Percentiles rank a stretch among this genome's conserved stretches.
Evolutionary conservation across 2,329 filamentous ascomycete genomes (phyloP).

Genomic region (Diaporthe destruens): DNA sequence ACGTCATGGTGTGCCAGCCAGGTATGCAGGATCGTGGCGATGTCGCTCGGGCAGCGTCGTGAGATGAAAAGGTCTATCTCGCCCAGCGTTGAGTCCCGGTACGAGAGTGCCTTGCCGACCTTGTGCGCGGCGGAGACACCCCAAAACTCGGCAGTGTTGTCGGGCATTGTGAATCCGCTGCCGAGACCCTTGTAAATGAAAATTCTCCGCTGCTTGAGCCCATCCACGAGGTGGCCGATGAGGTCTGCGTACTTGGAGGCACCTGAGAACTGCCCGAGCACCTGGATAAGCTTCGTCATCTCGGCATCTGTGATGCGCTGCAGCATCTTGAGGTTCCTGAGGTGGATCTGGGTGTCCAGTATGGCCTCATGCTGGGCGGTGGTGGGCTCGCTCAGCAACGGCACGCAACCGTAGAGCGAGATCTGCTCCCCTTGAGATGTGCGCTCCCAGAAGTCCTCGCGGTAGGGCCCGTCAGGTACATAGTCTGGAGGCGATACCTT

Average conservation of each 20-base stretch:
- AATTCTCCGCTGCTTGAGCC: conserved; percentile 46
- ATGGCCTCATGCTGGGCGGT: conserved; percentile 49
- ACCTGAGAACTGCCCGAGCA: conserved; percentile 44
- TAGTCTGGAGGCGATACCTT: conserved; percentile 45
- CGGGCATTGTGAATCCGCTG: conserved; percentile 52
- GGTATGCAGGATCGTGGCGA: conserved; percentile 51
- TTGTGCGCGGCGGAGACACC: conserved; percentile 47
- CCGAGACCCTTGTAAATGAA: conserved; percentile 52
- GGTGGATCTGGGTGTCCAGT: conserved; percentile 49
- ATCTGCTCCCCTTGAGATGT: conserved; percentile 47
- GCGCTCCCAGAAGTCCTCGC: conserved; percentile 50
- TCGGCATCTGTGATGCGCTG: conserved; percentile 48
- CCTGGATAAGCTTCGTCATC: conserved; percentile 46
- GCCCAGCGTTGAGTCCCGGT: conserved; percentile 39
- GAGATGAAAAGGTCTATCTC: conserved; percentile 53
- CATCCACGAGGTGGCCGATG: conserved; percentile 47
- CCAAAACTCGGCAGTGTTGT: conserved; percentile 51
- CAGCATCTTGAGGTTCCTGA: conserved; percentile 50
- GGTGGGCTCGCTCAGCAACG: conserved; percentile 48
- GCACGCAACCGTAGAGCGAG: conserved; percentile 49
- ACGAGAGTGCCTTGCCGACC: conserved; percentile 13
- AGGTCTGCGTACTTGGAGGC: conserved; percentile 43
- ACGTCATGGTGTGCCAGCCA: conserved; percentile 54
- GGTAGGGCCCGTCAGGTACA: conserved; percentile 44
- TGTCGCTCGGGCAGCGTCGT: conserved; percentile 49